Conservation (phyloP, 176 grass and related monocot species). For the Oryza officinalis region DNA sequence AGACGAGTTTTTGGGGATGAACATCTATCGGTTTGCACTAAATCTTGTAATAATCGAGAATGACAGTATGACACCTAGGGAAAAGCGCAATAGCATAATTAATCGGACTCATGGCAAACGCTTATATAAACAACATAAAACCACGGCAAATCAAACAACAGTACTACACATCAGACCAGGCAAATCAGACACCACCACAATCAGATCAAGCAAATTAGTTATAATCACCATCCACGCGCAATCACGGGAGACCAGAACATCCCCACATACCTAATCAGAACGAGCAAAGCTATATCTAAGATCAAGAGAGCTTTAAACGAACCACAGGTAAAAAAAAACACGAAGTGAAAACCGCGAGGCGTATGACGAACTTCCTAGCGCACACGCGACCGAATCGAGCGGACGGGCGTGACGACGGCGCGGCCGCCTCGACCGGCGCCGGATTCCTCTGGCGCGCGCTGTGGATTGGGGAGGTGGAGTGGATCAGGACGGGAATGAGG, state of each 20-base stretch:
- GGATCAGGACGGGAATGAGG: neutral
- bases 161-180: neutral
- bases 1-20: neutral
- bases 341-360: slow-evolving; percentile 38
- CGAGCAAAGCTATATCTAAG: neutral
- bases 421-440: neutral
- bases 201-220: slow-evolving; percentile 2
- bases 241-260: slow-evolving; percentile 17
- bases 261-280: slow-evolving; percentile 20
- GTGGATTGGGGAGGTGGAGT: neutral
- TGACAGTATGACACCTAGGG: neutral
- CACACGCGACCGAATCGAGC: slow-evolving; percentile 39
- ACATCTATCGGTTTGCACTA: neutral
- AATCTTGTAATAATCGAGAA: neutral
- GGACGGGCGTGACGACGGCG: slow-evolving; percentile 11
- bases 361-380: slow-evolving; percentile 65
- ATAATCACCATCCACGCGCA: neutral
- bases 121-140: neutral
- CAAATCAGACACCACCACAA: neutral
- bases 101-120: neutral
- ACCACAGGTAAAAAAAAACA: neutral
- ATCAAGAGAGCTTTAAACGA: slow-evolving; percentile 13
- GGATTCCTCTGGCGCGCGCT: slow-evolving; percentile 26
- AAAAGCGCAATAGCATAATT: neutral
- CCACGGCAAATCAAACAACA: neutral